These are phyloP conservation scores for Cyclotella choctawhatcheeana DNA, from an alignment of 108 stramenopile genomes.

Conservation along the genomic window DNA sequence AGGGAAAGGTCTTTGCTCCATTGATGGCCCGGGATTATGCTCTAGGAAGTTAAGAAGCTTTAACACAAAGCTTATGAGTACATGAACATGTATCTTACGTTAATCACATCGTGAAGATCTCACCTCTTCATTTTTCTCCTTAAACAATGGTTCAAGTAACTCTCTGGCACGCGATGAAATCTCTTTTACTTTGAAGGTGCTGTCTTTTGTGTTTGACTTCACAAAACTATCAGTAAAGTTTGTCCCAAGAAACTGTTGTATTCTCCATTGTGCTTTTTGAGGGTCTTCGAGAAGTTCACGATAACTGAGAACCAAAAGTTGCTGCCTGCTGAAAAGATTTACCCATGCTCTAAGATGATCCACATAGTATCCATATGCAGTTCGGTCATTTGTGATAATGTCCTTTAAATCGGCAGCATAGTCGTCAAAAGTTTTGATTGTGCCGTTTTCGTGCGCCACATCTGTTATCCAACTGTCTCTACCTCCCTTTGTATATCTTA, in stretches of 20 bases:
- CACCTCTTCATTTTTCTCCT: constrained; percentile 21
- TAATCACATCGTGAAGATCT: no score
- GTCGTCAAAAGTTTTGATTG: constrained; percentile 40
- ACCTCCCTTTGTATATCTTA: background rate
- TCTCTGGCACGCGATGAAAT: background rate
- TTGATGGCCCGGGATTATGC: constrained; percentile 25
- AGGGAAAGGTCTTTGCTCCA: constrained; percentile 45
- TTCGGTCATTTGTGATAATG: background rate
- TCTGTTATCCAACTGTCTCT: constrained; percentile 3
- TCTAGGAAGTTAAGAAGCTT: constrained; percentile 34
- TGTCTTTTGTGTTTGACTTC: background rate
- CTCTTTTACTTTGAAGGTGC: background rate
- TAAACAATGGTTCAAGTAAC: constrained; percentile 7
- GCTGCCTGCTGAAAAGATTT: constrained; percentile 23
- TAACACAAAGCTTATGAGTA: no score
- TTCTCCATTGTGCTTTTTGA: constrained; percentile 9
- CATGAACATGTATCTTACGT: no score
- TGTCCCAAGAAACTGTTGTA: constrained; percentile 27
- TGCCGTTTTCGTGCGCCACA: background rate
- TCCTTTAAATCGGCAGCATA: background rate
- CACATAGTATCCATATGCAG: constrained; percentile 18
- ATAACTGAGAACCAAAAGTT: constrained; percentile 37
- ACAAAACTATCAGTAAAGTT: constrained; percentile 4
- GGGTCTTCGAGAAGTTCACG: constrained; percentile 30
- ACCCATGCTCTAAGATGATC: constrained; percentile 26